These are phyloP conservation scores for Lactuca sativa DNA, from an alignment of 129 eudicot genomes.

Conservation along the genomic window DNA sequence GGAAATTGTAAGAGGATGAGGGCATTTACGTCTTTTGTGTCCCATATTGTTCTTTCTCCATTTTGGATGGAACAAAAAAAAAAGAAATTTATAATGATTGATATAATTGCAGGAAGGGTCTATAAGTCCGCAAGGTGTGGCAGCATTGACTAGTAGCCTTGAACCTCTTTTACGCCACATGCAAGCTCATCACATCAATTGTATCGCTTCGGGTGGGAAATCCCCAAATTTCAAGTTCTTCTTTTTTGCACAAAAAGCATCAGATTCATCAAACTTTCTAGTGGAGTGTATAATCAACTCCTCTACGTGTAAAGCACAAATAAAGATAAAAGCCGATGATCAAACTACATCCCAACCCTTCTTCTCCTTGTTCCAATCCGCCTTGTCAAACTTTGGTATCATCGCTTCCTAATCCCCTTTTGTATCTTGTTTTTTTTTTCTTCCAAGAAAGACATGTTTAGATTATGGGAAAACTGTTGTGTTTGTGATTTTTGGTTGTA, in stretches of 20 bases:
- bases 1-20: too few species aligned
- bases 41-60: neutral
- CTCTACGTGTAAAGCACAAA: conserved; percentile 74
- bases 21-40: too few species aligned
- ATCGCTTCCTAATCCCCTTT: conserved; percentile 10
- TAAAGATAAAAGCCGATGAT: conserved; percentile 93
- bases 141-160: conserved; percentile 62
- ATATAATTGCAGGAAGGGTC: conserved; percentile 55
- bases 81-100: too few species aligned
- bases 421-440: neutral
- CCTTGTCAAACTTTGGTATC: conserved; percentile 64
- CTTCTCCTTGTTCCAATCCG: conserved; percentile 67
- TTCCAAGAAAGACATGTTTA: neutral
- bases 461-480: conserved; percentile 1
- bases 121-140: conserved; percentile 71
- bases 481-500: neutral
- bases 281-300: conserved; percentile 87
- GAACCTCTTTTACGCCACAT: conserved; percentile 79
- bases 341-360: conserved; percentile 66
- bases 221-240: conserved; percentile 89
- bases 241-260: conserved; percentile 87
- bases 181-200: conserved; percentile 76
- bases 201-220: conserved; percentile 96
- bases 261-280: conserved; percentile 60
- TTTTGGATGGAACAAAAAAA: too few species aligned